phyloP scores from a whole-genome alignment of 2,329 filamentous ascomycete genomes.

The Xylaria sp. region DNA sequence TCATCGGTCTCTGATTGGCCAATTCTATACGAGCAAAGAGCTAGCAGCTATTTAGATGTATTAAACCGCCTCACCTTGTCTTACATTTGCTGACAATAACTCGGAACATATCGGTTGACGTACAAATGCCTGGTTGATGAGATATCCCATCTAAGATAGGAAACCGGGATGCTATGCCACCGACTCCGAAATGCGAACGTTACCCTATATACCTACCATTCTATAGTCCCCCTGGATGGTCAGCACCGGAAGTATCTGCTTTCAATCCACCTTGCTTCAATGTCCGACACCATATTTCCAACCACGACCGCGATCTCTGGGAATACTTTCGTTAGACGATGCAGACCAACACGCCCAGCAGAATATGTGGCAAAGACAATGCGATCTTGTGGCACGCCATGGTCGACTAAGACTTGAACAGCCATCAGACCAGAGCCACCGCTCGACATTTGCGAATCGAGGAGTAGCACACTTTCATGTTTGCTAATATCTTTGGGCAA shows the following conservation, averaged over 20 bases:
- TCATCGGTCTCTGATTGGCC: conserved; percentile 23
- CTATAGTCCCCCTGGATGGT: conserved; percentile 35
- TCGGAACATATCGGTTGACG: conserved; percentile 11
- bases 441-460: conserved; percentile 95
- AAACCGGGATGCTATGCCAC: conserved; percentile 28
- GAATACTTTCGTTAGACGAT: conserved; percentile 87
- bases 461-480: conserved; percentile 83
- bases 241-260: conserved; percentile 89
- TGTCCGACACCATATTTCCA: conserved; percentile 81
- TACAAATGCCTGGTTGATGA: conserved; percentile 14
- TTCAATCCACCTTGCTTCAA: conserved; percentile 90
- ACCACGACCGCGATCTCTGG: conserved; percentile 88
- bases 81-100: conserved; percentile 21
- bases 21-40: conserved; percentile 33
- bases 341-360: conserved; percentile 84
- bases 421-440: conserved; percentile 91
- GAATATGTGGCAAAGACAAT: conserved; percentile 96
- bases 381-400: conserved; percentile 83
- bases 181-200: conserved; percentile 16
- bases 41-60: conserved; percentile 17
- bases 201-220: conserved; percentile 18
- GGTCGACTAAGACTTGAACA: conserved; percentile 93
- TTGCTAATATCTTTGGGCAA: conserved; percentile 77
- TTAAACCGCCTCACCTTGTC: neutral
- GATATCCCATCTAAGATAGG: conserved; percentile 1